Percentiles rank a stretch among this genome's conserved stretches.
Conservation (phyloP, 2,329 filamentous ascomycete genomes). For the Triangularia setosa region DNA sequence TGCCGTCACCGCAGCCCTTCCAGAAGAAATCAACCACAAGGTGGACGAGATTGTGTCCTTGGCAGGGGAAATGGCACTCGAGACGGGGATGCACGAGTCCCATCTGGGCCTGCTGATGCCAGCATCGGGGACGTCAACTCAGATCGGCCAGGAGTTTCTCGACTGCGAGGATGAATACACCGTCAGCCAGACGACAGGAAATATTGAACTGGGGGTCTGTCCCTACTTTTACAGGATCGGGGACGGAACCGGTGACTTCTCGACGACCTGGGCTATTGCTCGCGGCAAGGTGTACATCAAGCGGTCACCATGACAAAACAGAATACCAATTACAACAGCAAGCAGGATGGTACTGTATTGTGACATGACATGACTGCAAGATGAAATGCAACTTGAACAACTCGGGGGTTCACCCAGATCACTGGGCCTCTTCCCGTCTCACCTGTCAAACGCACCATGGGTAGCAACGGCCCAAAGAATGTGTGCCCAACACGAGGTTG, state of each 20-base stretch:
- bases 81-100: slow-evolving; percentile 10
- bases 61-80: slow-evolving; percentile 12
- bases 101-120: slow-evolving; percentile 7
- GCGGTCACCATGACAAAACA: not conserved
- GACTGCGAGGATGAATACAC: slow-evolving; percentile 19
- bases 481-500: not conserved
- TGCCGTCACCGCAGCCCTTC: not conserved
- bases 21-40: slow-evolving; percentile 6
- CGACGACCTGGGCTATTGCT: slow-evolving; percentile 6
- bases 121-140: not conserved
- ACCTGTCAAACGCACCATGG: not conserved
- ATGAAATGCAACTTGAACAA: not conserved
- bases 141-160: slow-evolving; percentile 13
- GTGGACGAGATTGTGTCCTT: slow-evolving; percentile 7
- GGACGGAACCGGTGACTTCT: slow-evolving; percentile 8
- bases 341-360: not conserved
- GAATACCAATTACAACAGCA: not conserved
- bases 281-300: slow-evolving; percentile 15
- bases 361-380: not conserved
- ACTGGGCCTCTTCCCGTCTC: not conserved
- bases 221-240: slow-evolving; percentile 15
- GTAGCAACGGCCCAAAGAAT: slow-evolving; percentile 2
- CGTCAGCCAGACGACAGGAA: not conserved
- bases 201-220: slow-evolving; percentile 15
- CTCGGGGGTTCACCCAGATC: not conserved